Percentiles rank a stretch among this genome's conserved stretches.
These are phyloP conservation scores for Plectosphaerella plurivora DNA, from an alignment of 2,329 filamentous ascomycete genomes.

Conservation along the genomic window DNA sequence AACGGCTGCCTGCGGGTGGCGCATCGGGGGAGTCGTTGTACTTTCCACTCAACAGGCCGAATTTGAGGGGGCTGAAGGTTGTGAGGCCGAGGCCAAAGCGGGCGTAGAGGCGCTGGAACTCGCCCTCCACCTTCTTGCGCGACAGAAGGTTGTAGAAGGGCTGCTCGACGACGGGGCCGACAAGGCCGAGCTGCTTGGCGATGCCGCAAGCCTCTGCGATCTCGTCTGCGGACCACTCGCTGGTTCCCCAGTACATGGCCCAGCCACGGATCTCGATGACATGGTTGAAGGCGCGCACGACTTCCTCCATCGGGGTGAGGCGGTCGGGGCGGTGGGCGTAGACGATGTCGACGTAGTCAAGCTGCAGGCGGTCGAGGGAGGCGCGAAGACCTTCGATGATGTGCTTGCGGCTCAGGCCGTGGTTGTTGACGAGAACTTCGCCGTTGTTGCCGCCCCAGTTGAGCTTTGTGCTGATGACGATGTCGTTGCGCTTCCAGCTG, in stretches of 20 bases:
- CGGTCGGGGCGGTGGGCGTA: constrained; percentile 67
- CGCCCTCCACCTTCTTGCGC: constrained; percentile 58
- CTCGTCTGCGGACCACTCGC: constrained; percentile 66
- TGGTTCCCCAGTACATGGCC: constrained; percentile 69
- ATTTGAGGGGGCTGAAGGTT: constrained; percentile 54
- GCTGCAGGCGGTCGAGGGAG: constrained; percentile 51
- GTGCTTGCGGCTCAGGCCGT: constrained; percentile 56
- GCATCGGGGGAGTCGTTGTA: constrained; percentile 53
- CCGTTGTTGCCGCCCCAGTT: constrained; percentile 62
- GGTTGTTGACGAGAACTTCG: constrained; percentile 56
- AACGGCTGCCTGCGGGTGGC: constrained; percentile 53
- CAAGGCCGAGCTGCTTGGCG: constrained; percentile 55
- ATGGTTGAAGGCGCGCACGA: constrained; percentile 66
- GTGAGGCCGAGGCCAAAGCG: constrained; percentile 57
- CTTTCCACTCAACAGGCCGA: constrained; percentile 60
- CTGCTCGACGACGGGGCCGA: constrained; percentile 63
- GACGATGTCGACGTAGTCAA: constrained; percentile 63
- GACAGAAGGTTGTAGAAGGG: constrained; percentile 63
- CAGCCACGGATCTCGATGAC: constrained; percentile 60
- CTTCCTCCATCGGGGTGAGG: constrained; percentile 66
- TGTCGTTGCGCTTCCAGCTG: constrained; percentile 56
- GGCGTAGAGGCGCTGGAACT: constrained; percentile 58
- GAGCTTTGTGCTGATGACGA: constrained; percentile 58
- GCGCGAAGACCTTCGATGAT: constrained; percentile 55
- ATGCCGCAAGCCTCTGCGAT: constrained; percentile 58